Percentiles rank a stretch among this genome's conserved stretches.
phyloP scores from a whole-genome alignment of 1,284 basidiomycete species.

The Leccinum solheimii region DNA sequence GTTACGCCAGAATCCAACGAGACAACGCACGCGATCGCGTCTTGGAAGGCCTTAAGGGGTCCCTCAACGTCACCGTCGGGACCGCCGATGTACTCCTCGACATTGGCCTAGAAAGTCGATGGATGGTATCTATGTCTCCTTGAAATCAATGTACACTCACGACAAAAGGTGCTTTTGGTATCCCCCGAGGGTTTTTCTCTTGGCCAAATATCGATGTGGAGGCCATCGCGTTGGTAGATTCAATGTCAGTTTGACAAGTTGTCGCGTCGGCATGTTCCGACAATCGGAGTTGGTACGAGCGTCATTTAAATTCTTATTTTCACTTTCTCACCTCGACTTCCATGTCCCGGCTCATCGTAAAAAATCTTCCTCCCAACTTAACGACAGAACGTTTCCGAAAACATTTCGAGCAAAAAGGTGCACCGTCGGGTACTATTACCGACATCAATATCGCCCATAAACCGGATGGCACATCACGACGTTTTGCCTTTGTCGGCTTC shows the following conservation, averaged over 20 bases:
- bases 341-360: slow-evolving; percentile 92
- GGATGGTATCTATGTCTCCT: slow-evolving; percentile 5
- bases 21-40: slow-evolving; percentile 81
- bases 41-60: slow-evolving; percentile 83
- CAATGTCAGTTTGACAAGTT: neutral
- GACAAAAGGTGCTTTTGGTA: slow-evolving; percentile 94
- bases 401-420: slow-evolving; percentile 66
- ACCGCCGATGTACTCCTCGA: slow-evolving; percentile 85
- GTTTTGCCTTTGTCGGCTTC: slow-evolving; percentile 94
- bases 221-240: slow-evolving; percentile 35
- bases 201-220: slow-evolving; percentile 46
- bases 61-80: slow-evolving; percentile 79
- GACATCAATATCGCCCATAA: slow-evolving; percentile 86
- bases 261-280: slow-evolving; percentile 25
- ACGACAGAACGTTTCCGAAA: slow-evolving; percentile 66
- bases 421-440: slow-evolving; percentile 75
- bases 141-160: slow-evolving; percentile 49
- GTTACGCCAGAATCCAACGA: slow-evolving; percentile 19
- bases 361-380: slow-evolving; percentile 80
- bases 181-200: slow-evolving; percentile 85
- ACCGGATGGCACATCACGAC: slow-evolving; percentile 74
- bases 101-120: slow-evolving; percentile 61
- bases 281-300: slow-evolving; percentile 25
- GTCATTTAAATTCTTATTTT: neutral
- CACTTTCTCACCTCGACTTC: neutral